Evolutionary conservation across 805 yeast genomes (phyloP).

Genomic region (Metschnikowia reukaufii): DNA sequence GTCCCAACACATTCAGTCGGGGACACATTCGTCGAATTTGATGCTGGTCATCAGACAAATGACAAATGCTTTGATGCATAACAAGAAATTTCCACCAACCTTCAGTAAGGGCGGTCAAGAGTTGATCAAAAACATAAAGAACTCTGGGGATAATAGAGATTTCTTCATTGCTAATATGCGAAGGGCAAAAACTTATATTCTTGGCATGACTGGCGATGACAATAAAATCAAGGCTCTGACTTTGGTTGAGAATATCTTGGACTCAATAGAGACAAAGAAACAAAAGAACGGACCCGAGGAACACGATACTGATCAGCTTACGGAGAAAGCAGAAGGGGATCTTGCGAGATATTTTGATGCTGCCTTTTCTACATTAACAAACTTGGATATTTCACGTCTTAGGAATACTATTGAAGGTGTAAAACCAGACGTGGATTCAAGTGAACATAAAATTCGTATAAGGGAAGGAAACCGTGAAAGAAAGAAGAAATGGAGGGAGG

Average conservation of each 20-base stretch:
- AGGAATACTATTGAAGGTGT: constrained; percentile 20
- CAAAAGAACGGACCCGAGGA: not conserved
- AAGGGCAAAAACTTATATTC: constrained; percentile 35
- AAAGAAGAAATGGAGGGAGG: constrained; percentile 81
- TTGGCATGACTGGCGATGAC: constrained; percentile 12
- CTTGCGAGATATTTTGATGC: constrained; percentile 18
- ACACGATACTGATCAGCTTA: not conserved
- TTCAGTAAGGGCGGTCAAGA: constrained; percentile 15
- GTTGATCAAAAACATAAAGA: constrained; percentile 16
- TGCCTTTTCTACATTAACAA: constrained; percentile 27
- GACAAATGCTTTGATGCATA: constrained; percentile 33
- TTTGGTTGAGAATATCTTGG: constrained; percentile 27
- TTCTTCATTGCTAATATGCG: constrained; percentile 31
- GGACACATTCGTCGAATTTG: constrained; percentile 24
- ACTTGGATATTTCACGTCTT: constrained; percentile 23
- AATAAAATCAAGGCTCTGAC: constrained; percentile 22
- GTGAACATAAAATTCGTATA: constrained; percentile 54
- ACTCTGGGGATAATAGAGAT: constrained; percentile 21
- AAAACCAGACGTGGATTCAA: constrained; percentile 29
- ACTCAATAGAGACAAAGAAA: constrained; percentile 1
- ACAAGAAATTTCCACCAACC: constrained; percentile 14
- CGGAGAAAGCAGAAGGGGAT: not conserved
- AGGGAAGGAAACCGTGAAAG: constrained; percentile 71
- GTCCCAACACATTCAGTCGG: constrained; percentile 30
- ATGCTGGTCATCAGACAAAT: constrained; percentile 40